These are phyloP conservation scores for Gelatoporia subvermispora DNA, from an alignment of 768 basidiomycete genomes.

Conservation along the genomic window DNA sequence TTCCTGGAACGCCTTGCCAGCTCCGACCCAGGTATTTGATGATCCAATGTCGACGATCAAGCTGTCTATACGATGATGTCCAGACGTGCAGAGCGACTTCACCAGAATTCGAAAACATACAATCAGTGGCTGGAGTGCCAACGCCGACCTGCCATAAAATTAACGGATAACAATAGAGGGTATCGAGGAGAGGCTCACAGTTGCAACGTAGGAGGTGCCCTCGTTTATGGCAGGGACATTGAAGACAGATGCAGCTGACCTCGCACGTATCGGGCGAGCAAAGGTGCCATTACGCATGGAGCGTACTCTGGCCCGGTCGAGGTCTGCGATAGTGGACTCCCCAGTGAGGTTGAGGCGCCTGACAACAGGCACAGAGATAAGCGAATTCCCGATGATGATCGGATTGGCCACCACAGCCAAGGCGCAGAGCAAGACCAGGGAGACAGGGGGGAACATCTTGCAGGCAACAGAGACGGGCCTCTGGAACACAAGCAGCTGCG, in stretches of 20 bases:
- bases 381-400: constrained; percentile 10
- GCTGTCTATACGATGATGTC: constrained; percentile 24
- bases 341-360: constrained; percentile 35
- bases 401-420: constrained; percentile 12
- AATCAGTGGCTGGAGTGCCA: constrained; percentile 42
- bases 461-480: too few species aligned
- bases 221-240: constrained; percentile 16
- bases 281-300: constrained; percentile 2
- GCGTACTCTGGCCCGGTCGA: constrained; percentile 19
- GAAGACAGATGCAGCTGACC: constrained; percentile 6
- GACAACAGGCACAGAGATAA: constrained; percentile 39
- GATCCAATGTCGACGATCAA: constrained; percentile 55
- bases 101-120: constrained; percentile 17
- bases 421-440: constrained; percentile 1
- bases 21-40: constrained; percentile 57
- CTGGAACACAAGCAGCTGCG: too few species aligned
- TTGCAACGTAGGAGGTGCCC: constrained; percentile 20
- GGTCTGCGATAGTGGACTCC: constrained; percentile 8
- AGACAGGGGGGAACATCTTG: neutral
- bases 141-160: constrained; percentile 33
- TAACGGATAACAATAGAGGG: neutral
- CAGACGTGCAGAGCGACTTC: neutral
- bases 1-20: constrained; percentile 36
- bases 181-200: constrained; percentile 3
- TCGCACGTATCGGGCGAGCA: neutral